phyloP scores from a whole-genome alignment of 306 rosid genomes.

The Prinsepia uniflora region DNA sequence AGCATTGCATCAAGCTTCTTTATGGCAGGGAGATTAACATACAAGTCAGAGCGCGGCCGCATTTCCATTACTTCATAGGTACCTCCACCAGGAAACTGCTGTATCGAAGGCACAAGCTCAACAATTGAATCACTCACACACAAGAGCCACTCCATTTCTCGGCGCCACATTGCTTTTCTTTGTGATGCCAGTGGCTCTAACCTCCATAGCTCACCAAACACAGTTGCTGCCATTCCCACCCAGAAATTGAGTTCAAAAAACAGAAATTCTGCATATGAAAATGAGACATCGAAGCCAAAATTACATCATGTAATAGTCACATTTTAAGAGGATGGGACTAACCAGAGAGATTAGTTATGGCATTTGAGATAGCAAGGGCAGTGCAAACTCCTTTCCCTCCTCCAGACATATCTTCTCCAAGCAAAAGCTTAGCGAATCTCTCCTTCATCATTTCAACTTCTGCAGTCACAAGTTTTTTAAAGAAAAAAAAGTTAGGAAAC shows the following conservation, averaged over 20 bases:
- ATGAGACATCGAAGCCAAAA: neutral
- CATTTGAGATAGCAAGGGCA: slow-evolving; percentile 90
- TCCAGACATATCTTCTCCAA: slow-evolving; percentile 97
- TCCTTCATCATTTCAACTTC: slow-evolving; percentile 96
- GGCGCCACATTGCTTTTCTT: slow-evolving; percentile 81
- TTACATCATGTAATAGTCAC: neutral
- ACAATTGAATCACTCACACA: slow-evolving; percentile 87
- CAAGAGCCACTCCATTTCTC: slow-evolving; percentile 90
- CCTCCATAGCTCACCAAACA: slow-evolving; percentile 93
- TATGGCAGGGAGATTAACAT: slow-evolving; percentile 78
- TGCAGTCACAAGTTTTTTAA: slow-evolving; percentile 13
- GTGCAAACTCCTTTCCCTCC: slow-evolving; percentile 99
- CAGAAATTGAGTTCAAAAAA: slow-evolving; percentile 10
- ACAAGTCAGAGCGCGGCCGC: slow-evolving; percentile 73
- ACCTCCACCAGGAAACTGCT: slow-evolving; percentile 88
- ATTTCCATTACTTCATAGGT: slow-evolving; percentile 83
- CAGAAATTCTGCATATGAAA: neutral
- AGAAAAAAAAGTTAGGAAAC: neutral
- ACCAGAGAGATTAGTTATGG: slow-evolving; percentile 95
- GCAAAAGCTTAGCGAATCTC: slow-evolving; percentile 82
- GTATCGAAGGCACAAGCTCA: slow-evolving; percentile 81
- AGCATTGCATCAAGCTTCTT: slow-evolving; percentile 87
- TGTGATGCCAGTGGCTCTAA: slow-evolving; percentile 74
- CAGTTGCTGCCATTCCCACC: slow-evolving; percentile 59
- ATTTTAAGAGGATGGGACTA: slow-evolving; percentile 15